phyloP scores from a whole-genome alignment of 495 filamentous ascomycete species.

The Aspergillus kassunensis region DNA sequence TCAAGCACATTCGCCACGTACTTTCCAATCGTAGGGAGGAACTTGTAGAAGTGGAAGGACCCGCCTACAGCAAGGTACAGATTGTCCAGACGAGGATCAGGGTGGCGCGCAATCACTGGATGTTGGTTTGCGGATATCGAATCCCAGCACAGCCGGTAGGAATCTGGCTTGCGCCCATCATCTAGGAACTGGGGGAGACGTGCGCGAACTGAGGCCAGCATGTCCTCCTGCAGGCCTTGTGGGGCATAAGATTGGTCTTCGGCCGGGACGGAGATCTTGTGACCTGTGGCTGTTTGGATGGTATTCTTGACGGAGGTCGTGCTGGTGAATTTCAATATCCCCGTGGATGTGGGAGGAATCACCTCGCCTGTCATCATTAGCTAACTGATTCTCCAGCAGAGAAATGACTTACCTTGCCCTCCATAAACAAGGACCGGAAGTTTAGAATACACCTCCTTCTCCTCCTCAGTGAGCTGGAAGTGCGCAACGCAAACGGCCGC shows the following conservation, averaged over 20 bases:
- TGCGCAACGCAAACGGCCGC: slow-evolving; percentile 38
- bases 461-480: slow-evolving; percentile 28
- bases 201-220: slow-evolving; percentile 9
- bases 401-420: slow-evolving; percentile 30
- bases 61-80: slow-evolving; percentile 48
- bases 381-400: too few species aligned
- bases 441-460: slow-evolving; percentile 23
- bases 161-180: slow-evolving; percentile 20
- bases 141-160: slow-evolving; percentile 30
- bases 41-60: slow-evolving; percentile 52
- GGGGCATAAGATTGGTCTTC: slow-evolving; percentile 17
- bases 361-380: slow-evolving; percentile 21
- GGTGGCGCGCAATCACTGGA: slow-evolving; percentile 51
- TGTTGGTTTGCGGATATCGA: slow-evolving; percentile 40
- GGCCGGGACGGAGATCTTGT: slow-evolving; percentile 28
- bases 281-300: slow-evolving; percentile 25
- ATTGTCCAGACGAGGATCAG: slow-evolving; percentile 25
- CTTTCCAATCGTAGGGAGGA: slow-evolving; percentile 53
- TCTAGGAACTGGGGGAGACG: slow-evolving; percentile 22
- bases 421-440: slow-evolving; percentile 40
- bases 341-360: slow-evolving; percentile 29
- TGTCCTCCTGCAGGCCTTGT: slow-evolving; percentile 11
- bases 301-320: slow-evolving; percentile 31
- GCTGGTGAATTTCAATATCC: slow-evolving; percentile 37
- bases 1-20: slow-evolving; percentile 52